Evolutionary conservation across 2,329 filamentous ascomycete genomes (phyloP).

Genomic region (Fusarium kyushuense): DNA sequence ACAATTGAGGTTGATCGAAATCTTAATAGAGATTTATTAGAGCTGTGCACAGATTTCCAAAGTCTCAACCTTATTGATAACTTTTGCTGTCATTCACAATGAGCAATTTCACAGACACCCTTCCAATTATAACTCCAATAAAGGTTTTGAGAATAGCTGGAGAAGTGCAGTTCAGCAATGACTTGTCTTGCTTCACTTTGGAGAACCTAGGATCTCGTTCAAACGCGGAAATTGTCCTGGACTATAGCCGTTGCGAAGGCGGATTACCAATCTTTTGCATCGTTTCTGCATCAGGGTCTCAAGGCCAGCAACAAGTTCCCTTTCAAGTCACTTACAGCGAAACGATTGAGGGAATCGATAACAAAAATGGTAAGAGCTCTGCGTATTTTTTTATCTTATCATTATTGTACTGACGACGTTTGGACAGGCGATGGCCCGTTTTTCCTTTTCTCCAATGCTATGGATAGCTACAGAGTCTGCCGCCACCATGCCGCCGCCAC

Average conservation of each 20-base stretch:
- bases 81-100: background rate
- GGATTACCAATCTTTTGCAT: conserved; percentile 5
- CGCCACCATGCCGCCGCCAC: background rate
- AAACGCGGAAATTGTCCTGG: background rate
- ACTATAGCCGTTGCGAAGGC: conserved; percentile 10
- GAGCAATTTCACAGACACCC: no score
- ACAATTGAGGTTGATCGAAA: background rate
- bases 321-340: conserved; percentile 11
- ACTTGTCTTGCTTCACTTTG: background rate
- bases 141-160: background rate
- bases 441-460: conserved; percentile 9
- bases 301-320: background rate
- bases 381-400: background rate
- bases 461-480: conserved; percentile 14
- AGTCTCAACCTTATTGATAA: background rate
- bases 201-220: rapidly evolving
- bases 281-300: background rate
- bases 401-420: background rate
- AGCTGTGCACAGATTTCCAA: background rate
- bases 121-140: background rate
- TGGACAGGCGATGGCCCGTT: conserved; percentile 12
- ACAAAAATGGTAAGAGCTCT: background rate
- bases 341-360: background rate
- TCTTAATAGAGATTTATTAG: background rate
- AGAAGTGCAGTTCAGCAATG: background rate